Percentiles rank a stretch among this genome's conserved stretches.
These are phyloP conservation scores for Nissolia schottii DNA, from an alignment of 306 rosid genomes.

Conservation along the genomic window DNA sequence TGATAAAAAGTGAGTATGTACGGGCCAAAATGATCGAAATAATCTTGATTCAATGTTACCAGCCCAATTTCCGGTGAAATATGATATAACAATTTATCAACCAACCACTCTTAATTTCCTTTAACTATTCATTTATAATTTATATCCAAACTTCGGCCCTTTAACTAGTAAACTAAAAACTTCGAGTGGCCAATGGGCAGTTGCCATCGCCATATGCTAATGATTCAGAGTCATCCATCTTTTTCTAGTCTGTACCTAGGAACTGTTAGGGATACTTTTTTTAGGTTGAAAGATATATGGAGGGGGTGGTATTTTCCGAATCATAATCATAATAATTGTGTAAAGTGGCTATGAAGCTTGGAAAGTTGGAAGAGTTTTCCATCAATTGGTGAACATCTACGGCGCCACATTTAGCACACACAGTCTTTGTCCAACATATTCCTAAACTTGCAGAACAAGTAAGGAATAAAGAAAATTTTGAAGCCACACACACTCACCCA, in stretches of 20 bases:
- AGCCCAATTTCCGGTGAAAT: background rate
- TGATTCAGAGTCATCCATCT: background rate
- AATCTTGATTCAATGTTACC: background rate
- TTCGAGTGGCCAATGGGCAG: background rate
- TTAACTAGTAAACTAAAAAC: background rate
- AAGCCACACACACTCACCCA: background rate
- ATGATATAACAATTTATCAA: background rate
- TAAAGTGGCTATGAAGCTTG: background rate
- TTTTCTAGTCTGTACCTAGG: background rate
- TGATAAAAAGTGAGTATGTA: no score
- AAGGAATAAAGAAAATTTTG: constrained; percentile 29
- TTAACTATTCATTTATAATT: background rate
- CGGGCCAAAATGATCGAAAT: background rate
- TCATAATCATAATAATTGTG: constrained; percentile 10
- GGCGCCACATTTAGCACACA: constrained; percentile 17
- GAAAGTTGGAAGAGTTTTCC: constrained; percentile 22
- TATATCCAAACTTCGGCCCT: background rate
- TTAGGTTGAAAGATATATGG: background rate
- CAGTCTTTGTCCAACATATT: constrained; percentile 27
- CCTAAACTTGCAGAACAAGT: constrained; percentile 30
- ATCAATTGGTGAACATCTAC: constrained; percentile 9
- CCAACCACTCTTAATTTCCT: background rate
- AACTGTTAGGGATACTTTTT: background rate
- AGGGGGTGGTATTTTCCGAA: background rate
- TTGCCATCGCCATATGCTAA: constrained; percentile 7